phyloP scores from a whole-genome alignment of 225 moss, liverwort and hornwort species.

The Thuidium tamariscinum region DNA sequence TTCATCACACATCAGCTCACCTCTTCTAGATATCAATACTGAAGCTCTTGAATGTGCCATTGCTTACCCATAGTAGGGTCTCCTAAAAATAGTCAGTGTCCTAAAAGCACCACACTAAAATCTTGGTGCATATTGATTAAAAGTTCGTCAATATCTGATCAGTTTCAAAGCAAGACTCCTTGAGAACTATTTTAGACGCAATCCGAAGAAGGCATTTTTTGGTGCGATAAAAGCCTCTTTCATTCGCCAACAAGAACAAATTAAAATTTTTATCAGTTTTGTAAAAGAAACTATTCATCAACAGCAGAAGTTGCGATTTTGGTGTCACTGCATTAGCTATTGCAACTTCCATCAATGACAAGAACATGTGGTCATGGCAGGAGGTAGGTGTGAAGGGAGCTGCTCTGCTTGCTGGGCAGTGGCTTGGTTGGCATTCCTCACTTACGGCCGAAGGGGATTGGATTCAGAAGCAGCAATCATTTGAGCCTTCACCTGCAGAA shows the following conservation, averaged over 20 bases:
- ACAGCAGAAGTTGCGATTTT: neutral
- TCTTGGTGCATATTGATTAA: neutral
- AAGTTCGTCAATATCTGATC: neutral
- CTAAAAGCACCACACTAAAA: neutral
- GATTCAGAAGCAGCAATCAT: conserved; percentile 51
- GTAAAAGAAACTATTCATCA: neutral
- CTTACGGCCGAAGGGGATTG: conserved; percentile 46
- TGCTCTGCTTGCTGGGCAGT: conserved; percentile 80
- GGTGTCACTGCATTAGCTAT: neutral
- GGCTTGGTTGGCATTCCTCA: conserved; percentile 79
- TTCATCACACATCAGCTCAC: neutral
- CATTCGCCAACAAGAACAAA: neutral
- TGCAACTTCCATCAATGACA: neutral
- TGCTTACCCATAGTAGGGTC: neutral
- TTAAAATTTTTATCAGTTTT: neutral
- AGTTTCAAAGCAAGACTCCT: neutral
- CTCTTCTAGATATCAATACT: neutral
- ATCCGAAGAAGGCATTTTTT: neutral
- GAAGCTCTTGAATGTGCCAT: neutral
- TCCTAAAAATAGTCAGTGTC: neutral
- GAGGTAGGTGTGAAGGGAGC: conserved; percentile 98
- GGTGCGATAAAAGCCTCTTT: neutral
- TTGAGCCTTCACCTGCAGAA: conserved; percentile 45
- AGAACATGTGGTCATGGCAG: conserved; percentile 19
- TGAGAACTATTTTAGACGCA: neutral